Evolutionary conservation across 2,329 filamentous ascomycete genomes (phyloP), one percentile per base, ranked within the genome.

Genomic region (Diaporthe ampelina): DNA sequence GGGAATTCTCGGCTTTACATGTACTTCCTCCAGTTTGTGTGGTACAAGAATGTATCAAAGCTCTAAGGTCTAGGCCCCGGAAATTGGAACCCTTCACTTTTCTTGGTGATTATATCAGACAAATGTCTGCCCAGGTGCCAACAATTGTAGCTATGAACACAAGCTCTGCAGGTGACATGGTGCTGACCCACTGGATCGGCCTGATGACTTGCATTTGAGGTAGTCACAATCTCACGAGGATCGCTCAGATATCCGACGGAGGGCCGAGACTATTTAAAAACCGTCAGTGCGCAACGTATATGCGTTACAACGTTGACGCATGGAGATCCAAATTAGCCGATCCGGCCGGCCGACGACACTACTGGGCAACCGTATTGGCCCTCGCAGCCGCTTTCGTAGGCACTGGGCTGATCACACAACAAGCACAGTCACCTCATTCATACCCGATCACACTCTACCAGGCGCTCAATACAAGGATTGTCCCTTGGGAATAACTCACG

Each of bases 211-310:
- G 24, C 37, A 48, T 13, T 37, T 29, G 15, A 40, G 58, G 35
- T 11, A 29, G 17, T 24, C 40, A 4, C 13, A 29, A 3, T 19
- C n/a, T 29, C 58, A 48, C 17, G 17, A 13, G 13, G 3, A 48
- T 45, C 58, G 37, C 17, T 29, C 15, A 21, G n/a, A 29, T 10
- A 2, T 21, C 19, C 8, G 24, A 17, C 19, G 9, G 58, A 13
- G 8, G 24, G 24, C 40, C 26, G 24, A n/a, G 37, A 63, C 17
- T 32, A 13, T 45, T 19, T 43, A 21, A 8, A 24, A 63, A 6
- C 19, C 29, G 59, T 63, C 59, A 63, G 40, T 63, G 59, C 59
- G 40, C 24, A 45, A 19, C 58, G 37, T 8, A 48, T 45, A 13
- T 32, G 19, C 40, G 40, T 63, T 26, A 45, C 59, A 45, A 32